A percentile compares a stretch with the other conserved stretches of the same genome.
Evolutionary conservation across 2,329 filamentous ascomycete genomes (phyloP).

Genomic region (Ceratocystis eucalypticola): DNA sequence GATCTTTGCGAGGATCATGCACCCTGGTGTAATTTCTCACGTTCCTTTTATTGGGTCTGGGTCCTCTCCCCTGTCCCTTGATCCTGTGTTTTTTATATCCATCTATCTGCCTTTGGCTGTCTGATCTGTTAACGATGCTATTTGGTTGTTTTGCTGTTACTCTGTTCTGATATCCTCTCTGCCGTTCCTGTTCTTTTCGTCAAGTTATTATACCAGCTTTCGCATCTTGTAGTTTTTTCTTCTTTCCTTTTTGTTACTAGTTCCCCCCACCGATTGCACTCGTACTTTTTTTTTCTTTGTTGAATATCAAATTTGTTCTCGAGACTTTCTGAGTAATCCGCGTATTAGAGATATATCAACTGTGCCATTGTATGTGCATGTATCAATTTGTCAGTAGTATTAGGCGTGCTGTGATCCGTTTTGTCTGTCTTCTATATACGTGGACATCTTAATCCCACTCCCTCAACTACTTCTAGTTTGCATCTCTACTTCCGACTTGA

Average conservation of each 20-base stretch:
- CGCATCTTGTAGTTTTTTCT: slow-evolving; percentile 20
- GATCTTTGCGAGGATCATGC: too few species aligned
- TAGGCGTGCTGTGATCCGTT: background rate
- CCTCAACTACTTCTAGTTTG: background rate
- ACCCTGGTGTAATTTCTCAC: too few species aligned
- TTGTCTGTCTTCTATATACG: background rate
- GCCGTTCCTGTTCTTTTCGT: background rate
- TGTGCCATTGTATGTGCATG: background rate
- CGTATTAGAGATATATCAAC: too few species aligned
- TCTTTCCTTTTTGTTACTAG: slow-evolving; percentile 21
- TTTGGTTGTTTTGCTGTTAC: background rate
- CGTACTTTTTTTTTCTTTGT: slow-evolving; percentile 23
- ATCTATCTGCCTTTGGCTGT: background rate
- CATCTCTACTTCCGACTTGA: background rate
- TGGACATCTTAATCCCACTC: background rate
- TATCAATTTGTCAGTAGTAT: background rate
- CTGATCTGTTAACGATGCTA: background rate
- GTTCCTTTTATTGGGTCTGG: background rate
- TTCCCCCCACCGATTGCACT: slow-evolving; percentile 14
- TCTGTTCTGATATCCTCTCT: slow-evolving; percentile 7
- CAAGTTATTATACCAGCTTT: slow-evolving; percentile 19
- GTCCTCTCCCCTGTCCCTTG: background rate
- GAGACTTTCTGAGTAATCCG: background rate
- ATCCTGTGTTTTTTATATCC: background rate
- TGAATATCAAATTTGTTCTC: background rate